Base-by-base conservation (phyloP, 768 basidiomycete species). In the Tricholoma flavovirens region DNA sequence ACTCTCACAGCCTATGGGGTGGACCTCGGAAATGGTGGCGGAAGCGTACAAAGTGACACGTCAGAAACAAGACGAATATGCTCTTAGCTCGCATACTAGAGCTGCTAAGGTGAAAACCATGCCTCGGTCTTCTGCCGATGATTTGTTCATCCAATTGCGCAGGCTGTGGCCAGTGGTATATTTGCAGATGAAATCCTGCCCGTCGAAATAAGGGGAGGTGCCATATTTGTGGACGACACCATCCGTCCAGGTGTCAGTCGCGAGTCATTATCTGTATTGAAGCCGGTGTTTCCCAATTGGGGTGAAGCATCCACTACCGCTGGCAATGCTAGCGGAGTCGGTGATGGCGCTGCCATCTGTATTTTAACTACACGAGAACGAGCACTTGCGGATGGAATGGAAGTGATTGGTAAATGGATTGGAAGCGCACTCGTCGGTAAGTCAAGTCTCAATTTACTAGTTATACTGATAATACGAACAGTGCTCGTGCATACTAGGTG, bases 11-110 rank as follows among this genome's bases (percentile, higher is more conserved):
- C 87, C 90, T 10, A 94, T 94, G 93, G 93, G 93, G 50, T 99
- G 92, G 92, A 94, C 92, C 1, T 90, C 90, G 4, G 92, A 94
- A 69, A 86, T 90, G 84, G 90, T 93, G 19, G 90, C 92, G n/a
- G 70, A 86, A 63, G 74, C 80, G 7, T 94, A 84, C 73, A 78
- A 83, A n/a, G 71, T 94, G 56, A 77, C 90, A 4, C 86, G 95
- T 33, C 73, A 84, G 65, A 86, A 79, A 62, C 95, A 98, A 70
- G 96, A 98, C 68, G 80, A 90, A 54, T 95, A 91, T 66, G 95
- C 95, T 0, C 78, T 91, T 52, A 83, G 90, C 52, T 95, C 92
- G 7, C 94, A 95, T 69, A 84, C 80, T 35, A 84, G 93, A 64
- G 93, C 93, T 19, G 79, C 73, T 46, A 76, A 82, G 72, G 88